Base-by-base conservation (phyloP, 805 yeast species). In the Pichia eremophila region DNA sequence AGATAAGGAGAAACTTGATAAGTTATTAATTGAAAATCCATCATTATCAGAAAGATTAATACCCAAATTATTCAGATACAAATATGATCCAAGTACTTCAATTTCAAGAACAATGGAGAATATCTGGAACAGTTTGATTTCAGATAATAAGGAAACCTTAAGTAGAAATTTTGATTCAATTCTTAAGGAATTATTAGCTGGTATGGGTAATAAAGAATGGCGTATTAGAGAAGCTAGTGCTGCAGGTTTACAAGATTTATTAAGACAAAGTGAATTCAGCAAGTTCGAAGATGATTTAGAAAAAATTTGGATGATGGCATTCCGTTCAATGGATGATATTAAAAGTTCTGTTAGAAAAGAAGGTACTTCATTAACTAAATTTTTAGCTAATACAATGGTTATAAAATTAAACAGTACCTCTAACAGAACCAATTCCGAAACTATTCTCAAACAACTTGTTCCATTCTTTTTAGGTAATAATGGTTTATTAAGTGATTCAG, bases 261-360 rank as follows among this genome's bases (percentile, higher is more conserved):
- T 93, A 14, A 84, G 81, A 51, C 72, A 79, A n/a, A 71, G 75
- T 27, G 72, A 81, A 0, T 56, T 77, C 25, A 78, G 75, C 11
- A 66, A 61, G 14, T 83, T 82, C 55, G 77, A 77, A 36, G 53
- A 59, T 11, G 58, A 67, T 10, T 57, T 84, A 50, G 83, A 85
- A 49, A 79, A 78, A 6, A 78, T 91, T 32, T 91, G 97, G 97
- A 71, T 74, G 6, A 81, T 86, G 85, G 81, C 90, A 43, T 90
- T 91, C 67, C 75, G 99, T 58, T 77, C 79, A 0, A 77, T 91
- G 76, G 99, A 91, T 66, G 98, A 91, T 67, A 87, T 91, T 50
- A 93, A 93, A 63, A 96, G 87, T 36, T 85, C 95, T 65, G 96
- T 93, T 4, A 72, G 97, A 44, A 77, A 76, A 48, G 95, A 87